phyloP scores from a whole-genome alignment of 2,329 filamentous ascomycete species.

The Nemania serpens region DNA sequence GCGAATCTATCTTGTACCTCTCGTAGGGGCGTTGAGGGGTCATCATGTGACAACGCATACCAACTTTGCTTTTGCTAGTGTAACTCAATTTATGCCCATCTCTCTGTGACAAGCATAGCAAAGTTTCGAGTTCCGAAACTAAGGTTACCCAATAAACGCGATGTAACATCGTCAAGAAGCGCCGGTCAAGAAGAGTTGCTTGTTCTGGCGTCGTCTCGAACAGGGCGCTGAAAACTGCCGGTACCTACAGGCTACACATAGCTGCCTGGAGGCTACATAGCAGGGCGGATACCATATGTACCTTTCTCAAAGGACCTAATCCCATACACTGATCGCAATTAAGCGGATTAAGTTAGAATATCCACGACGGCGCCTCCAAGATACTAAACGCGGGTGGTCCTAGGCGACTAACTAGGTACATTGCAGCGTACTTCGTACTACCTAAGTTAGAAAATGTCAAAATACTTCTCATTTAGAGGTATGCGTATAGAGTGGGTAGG shows the following conservation, averaged over 20 bases:
- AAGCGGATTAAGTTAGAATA: no score
- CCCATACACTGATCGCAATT: no score
- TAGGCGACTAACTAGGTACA: background rate
- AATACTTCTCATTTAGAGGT: no score
- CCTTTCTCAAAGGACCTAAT: background rate
- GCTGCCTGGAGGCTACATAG: slow-evolving; percentile 8
- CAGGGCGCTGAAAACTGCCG: no score
- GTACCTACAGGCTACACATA: background rate
- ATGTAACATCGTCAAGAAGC: background rate
- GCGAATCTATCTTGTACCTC: background rate
- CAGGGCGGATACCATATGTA: background rate
- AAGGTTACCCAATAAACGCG: background rate
- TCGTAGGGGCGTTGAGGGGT: slow-evolving; percentile 12
- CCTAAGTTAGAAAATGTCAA: no score
- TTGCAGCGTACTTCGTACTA: no score
- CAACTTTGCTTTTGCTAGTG: slow-evolving; percentile 21
- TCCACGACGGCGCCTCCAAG: no score
- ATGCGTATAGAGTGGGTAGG: no score
- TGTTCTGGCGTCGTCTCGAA: background rate
- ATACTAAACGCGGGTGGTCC: no score
- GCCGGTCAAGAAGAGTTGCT: background rate
- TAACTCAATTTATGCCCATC: slow-evolving; percentile 21
- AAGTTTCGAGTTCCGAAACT: slow-evolving; percentile 4
- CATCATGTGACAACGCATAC: slow-evolving; percentile 14
- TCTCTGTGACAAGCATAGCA: slow-evolving; percentile 26